These are phyloP conservation scores for Tubosaeta sp. DNA, from an alignment of 768 basidiomycete species.

Conservation along the genomic window DNA sequence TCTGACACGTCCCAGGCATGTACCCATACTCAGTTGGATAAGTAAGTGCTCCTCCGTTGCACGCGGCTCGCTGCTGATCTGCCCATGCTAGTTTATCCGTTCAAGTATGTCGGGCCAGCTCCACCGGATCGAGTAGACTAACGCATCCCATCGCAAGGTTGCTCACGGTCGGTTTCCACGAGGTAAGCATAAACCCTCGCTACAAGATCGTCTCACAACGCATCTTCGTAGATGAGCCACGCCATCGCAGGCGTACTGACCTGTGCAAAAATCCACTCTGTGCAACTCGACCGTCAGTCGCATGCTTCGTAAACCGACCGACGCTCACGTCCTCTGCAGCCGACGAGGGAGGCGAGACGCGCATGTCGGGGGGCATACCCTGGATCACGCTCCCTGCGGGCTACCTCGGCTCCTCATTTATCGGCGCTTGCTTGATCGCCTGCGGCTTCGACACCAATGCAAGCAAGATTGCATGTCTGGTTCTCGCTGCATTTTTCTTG, in stretches of 20 bases:
- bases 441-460: conserved; percentile 89
- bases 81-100: conserved; percentile 67
- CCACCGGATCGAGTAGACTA: conserved; percentile 7
- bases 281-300: conserved; percentile 79
- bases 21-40: conserved; percentile 66
- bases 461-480: conserved; percentile 77
- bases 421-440: conserved; percentile 82
- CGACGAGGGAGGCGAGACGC: conserved; percentile 84
- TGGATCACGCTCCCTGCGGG: conserved; percentile 84
- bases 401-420: conserved; percentile 80
- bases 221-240: conserved; percentile 74
- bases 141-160: conserved; percentile 41
- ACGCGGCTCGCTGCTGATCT: conserved; percentile 9
- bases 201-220: neutral
- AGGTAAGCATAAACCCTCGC: conserved; percentile 42
- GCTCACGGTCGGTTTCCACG: conserved; percentile 86
- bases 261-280: conserved; percentile 80
- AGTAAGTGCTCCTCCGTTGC: conserved; percentile 45
- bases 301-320: neutral
- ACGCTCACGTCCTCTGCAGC: conserved; percentile 38
- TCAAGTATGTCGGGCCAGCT: conserved; percentile 65
- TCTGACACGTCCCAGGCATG: conserved; percentile 52
- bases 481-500: conserved; percentile 80
- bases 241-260: conserved; percentile 77
- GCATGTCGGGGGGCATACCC: conserved; percentile 81